Percentiles rank a stretch among this genome's conserved stretches.
These are phyloP conservation scores for Vachellia collinsii DNA, from an alignment of 306 rosid species.

Conservation along the genomic window DNA sequence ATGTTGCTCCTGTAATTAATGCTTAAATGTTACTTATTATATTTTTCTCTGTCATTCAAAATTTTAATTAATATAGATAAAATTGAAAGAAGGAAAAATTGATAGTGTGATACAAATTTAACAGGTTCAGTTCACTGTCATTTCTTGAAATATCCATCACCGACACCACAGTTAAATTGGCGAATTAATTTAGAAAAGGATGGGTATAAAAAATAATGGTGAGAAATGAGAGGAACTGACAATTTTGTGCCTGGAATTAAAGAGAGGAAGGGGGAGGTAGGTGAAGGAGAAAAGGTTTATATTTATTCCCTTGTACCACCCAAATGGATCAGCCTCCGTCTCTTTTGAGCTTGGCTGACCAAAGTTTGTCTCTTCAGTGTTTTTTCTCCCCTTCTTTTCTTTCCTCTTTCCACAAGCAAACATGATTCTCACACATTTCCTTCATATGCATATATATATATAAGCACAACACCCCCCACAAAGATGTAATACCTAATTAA, in stretches of 20 bases:
- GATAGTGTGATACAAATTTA: too few relatives aligned
- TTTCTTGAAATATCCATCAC: background rate
- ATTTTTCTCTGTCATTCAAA: too few relatives aligned
- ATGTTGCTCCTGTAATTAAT: too few relatives aligned
- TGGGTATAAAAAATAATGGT: background rate
- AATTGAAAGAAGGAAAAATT: too few relatives aligned
- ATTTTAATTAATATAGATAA: too few relatives aligned
- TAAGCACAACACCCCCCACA: too few relatives aligned
- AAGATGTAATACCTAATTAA: too few relatives aligned
- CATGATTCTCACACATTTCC: constrained; percentile 44
- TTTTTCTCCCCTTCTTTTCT: background rate
- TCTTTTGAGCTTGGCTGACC: constrained; percentile 21
- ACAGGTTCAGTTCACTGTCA: too few relatives aligned
- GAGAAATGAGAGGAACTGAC: background rate
- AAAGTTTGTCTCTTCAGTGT: constrained; percentile 13
- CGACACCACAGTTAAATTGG: background rate
- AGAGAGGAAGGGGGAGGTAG: background rate
- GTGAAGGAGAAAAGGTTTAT: constrained; percentile 24
- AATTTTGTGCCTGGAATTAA: background rate
- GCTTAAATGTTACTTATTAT: too few relatives aligned
- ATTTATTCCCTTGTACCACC: constrained; percentile 23
- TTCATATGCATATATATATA: background rate
- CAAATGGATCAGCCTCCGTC: constrained; percentile 26
- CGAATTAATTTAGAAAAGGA: background rate
- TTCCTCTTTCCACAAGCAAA: constrained; percentile 48